Evolutionary conservation across 179 eudicot species (phyloP).

Genomic region (Heliamphora ciliata): DNA sequence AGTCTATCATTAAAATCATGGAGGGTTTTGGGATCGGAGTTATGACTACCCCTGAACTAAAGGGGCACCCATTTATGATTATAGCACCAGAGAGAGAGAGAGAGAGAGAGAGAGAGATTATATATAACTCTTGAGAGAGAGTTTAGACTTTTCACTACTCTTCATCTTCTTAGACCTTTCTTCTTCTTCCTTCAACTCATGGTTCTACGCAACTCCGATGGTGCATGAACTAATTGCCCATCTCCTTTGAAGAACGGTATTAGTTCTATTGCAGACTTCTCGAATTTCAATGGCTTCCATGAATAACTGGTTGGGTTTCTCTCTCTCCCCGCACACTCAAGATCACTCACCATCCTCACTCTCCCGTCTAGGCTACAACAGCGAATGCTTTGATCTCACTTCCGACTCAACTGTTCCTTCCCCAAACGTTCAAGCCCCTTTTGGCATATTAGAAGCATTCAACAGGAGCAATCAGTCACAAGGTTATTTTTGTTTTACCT

Average conservation of each 20-base stretch:
- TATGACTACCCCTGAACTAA: constrained; percentile 20
- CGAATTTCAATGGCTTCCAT: constrained; percentile 43
- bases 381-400: constrained; percentile 35
- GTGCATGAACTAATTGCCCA: constrained; percentile 31
- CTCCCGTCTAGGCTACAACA: constrained; percentile 28
- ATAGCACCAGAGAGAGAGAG: constrained; percentile 3
- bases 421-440: constrained; percentile 43
- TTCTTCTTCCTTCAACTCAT: constrained; percentile 26
- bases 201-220: neutral
- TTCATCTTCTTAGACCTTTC: constrained; percentile 33
- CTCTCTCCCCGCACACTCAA: constrained; percentile 60
- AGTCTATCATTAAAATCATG: constrained; percentile 14
- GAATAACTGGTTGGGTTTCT: constrained; percentile 79
- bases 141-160: constrained; percentile 33
- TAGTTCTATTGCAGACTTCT: neutral
- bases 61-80: constrained; percentile 24
- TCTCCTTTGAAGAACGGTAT: neutral
- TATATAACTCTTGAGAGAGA: constrained; percentile 12
- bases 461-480: constrained; percentile 46
- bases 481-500: constrained; percentile 28
- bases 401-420: constrained; percentile 26
- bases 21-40: constrained; percentile 31
- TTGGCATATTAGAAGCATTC: constrained; percentile 61
- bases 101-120: constrained; percentile 17
- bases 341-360: constrained; percentile 27